Conservation (phyloP, 768 basidiomycete genomes). For the Mycena filopes region DNA sequence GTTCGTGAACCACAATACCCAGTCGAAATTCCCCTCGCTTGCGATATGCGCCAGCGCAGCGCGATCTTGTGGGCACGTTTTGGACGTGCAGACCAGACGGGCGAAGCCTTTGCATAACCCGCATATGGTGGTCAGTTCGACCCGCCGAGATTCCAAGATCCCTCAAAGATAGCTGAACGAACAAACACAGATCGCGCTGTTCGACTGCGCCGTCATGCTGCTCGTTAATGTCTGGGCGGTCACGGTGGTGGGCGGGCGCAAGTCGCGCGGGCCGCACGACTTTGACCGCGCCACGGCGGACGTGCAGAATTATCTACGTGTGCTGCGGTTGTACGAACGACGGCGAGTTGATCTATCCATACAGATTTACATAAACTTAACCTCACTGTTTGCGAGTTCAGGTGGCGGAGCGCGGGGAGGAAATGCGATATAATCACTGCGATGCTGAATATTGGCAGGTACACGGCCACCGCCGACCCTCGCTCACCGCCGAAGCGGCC, state of each 20-base stretch:
- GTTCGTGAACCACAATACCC: too few species aligned
- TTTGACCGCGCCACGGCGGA: constrained; percentile 47
- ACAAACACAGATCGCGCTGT: too few species aligned
- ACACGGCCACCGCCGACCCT: not conserved
- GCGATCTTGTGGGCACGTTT: too few species aligned
- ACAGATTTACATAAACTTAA: too few species aligned
- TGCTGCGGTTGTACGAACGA: constrained; percentile 24
- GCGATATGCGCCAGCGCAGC: too few species aligned
- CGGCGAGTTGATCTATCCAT: not conserved
- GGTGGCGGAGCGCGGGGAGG: constrained; percentile 25
- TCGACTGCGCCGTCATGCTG: constrained; percentile 47
- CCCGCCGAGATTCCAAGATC: too few species aligned
- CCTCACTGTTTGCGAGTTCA: too few species aligned
- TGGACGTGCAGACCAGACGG: too few species aligned
- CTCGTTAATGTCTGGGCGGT: constrained; percentile 55
- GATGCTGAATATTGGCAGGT: constrained; percentile 19
- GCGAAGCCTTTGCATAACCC: too few species aligned
- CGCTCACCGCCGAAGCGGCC: not conserved
- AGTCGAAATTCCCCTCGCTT: too few species aligned
- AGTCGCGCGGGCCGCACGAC: constrained; percentile 39
- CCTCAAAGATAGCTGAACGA: too few species aligned
- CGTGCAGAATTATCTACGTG: constrained; percentile 51
- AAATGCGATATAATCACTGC: constrained; percentile 22
- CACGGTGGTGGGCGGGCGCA: constrained; percentile 41
- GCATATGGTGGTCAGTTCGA: too few species aligned